Evolutionary conservation across 1,139 yeast species (phyloP), one percentile per base, ranked within the genome.

Genomic region (Yarrowia galli): DNA sequence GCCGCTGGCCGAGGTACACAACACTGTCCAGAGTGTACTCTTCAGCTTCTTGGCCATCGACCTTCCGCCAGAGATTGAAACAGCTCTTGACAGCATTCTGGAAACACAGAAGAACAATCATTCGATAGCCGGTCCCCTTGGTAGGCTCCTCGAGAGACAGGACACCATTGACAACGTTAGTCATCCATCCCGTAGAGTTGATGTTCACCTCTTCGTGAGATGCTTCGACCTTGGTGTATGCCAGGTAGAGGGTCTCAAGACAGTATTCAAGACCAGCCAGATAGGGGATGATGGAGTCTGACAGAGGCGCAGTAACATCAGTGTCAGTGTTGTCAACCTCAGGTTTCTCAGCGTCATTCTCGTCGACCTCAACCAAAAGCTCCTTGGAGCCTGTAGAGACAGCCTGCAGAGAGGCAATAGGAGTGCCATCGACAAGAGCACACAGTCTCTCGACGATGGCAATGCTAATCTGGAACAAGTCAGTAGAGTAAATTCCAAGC

Each of bases 81-180:
- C 89, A 83, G 0, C 85, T 78, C 38, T 77, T 78, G 3, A 86
- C 83, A 0, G 90, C 86, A 71, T 85, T 87, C 70, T 85, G 89
- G 75, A 91, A 85, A 13, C 96, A 85, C 53, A 85, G 80, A 32
- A 89, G 76, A 3, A 89, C 82, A 0, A 89, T 82, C 70, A 84
- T 81, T 36, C 88, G 78, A 69, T 86, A 61, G 12, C 66, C 66
- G 13, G 85, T 80, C 65, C 86, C 80, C 7, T 84, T 83, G 8
- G 83, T 82, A 0, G 92, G 89, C 0, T 91, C 83, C 72, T 92
- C 98, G 13, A 89, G 86, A 69, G 88, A 89, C 74, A 93, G 91
- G 0, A 92, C 97, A 2, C 97, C 97, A 71, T 91, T 92, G 65
- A 89, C 89, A 15, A 91, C 93, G 69, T 85, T 86, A 0, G 56